phyloP scores from a whole-genome alignment of 148 eudicot species.

The Rhododendron molle region DNA sequence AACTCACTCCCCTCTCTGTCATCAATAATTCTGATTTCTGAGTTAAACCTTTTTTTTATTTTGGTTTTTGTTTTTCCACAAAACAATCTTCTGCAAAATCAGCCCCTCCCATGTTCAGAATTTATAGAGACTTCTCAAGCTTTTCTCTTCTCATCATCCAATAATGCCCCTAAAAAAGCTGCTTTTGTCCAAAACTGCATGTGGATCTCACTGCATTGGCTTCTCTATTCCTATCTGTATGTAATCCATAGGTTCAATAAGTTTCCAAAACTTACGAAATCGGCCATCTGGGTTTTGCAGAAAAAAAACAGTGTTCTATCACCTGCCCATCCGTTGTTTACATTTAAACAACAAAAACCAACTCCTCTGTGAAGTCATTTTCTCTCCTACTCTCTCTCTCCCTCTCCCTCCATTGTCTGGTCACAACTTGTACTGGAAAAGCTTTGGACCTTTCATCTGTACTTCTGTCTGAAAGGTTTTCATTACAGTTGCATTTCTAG shows the following conservation, averaged over 20 bases:
- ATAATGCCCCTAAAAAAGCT: constrained; percentile 1
- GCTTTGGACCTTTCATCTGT: not conserved
- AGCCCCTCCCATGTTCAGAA: not conserved
- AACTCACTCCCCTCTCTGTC: not conserved
- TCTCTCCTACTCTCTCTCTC: not conserved
- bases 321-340: not conserved
- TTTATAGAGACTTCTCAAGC: constrained; percentile 3
- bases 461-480: not conserved
- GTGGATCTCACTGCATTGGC: constrained; percentile 2
- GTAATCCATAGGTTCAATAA: not conserved
- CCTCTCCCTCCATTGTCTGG: not conserved
- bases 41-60: not conserved
- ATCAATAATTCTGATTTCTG: not conserved
- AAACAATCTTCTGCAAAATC: not conserved
- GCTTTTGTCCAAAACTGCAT: not conserved
- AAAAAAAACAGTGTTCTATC: not conserved
- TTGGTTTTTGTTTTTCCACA: not conserved
- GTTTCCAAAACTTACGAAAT: not conserved
- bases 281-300: not conserved
- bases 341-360: not conserved
- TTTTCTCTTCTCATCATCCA: not conserved
- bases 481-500: not conserved
- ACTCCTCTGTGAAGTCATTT: not conserved
- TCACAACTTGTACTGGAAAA: constrained; percentile 7
- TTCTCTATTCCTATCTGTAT: constrained; percentile 7